Evolutionary conservation across 73 alveolate species (phyloP), one percentile per base, ranked within the genome.

Genomic region (Paramecium caudatum): DNA sequence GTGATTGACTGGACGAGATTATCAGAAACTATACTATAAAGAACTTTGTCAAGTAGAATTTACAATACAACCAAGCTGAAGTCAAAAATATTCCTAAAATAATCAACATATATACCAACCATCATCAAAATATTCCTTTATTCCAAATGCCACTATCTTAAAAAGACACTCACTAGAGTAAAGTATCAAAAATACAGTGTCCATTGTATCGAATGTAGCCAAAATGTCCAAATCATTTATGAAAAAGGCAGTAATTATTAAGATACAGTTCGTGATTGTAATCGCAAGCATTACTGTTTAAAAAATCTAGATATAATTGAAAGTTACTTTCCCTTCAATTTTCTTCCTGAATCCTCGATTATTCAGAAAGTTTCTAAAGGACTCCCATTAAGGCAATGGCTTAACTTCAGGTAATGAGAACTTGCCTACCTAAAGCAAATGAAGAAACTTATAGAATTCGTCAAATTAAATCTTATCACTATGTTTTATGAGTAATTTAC

Each of bases 381-480:
- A 39, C 32, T 74, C 45, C 88, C 88, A 74, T 17, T 34, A 16
- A 41, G 13, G n/a, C n/a, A 37, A 17, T 74, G 69, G 69, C 21
- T 30, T 10, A 0, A 21, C 21, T 41, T 74, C 43, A 0, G 88
- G 88, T 7, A 74, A 12, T 74, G 19, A 19, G 46, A 74, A 19
- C 8, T 9, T 43, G 3, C 88, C 65, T 39, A 41, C 47, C 5
- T 74, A 19, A 23, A 74, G 16, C 43, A 74, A 19, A 21, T 74
- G 43, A 39, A 74, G 43, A 23, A 74, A 43, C 17, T 36, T 27
- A 45, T 74, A 74, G 16, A 74, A 74, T 30, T 74, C 88, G 43
- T 74, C 88, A 43, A 74, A 74, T 45, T 74, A 25, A 43, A 74
- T 47, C 65, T 74, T 74, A 74, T 74, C 88, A 74, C 88, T 74